Evolutionary conservation across 2,329 filamentous ascomycete species (phyloP), one percentile per base, ranked within the genome.

Genomic region (Gyromitra esculenta): DNA sequence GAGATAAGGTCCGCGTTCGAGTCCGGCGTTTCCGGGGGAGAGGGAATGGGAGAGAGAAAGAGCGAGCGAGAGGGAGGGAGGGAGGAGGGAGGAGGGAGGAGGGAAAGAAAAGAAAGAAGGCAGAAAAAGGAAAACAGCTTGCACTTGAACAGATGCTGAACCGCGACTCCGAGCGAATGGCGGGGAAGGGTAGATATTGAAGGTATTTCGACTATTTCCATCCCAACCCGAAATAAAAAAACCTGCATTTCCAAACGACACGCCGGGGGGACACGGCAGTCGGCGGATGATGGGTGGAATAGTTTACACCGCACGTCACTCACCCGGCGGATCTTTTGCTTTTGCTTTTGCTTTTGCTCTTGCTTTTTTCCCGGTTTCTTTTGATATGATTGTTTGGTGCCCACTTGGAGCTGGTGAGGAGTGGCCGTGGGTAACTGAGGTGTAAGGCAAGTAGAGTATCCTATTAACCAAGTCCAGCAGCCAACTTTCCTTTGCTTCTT

Each of bases 1-100:
- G 54, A 41, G 66, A 70, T 70, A 70, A 70, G 18, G 43, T 21
- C 35, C 59, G 65, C 43, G 48, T 52, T 52, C n/a, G 18, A 18
- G 15, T 54, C 41, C 65, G 64, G 52, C 31, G 50, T n/a, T 59
- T 48, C 52, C 65, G 52, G 52, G 37, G 41, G 25, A 41, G 31
- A 18, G 25, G 9, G n/a, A 11, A 11, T 25, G 25, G 25, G 25
- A 31, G 25, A 31, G 25, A 31, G 37, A 60, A 39, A 31, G 31
- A 31, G 39, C 21, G n/a, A 18, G 18, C 21, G 18, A 21, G 18
- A 21, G 18, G 1, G 18, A 21, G 18, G 18, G 18, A 21, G 18
- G 18, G 18, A 31, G 3, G 25, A 31, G 25, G 25, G 4, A 4
- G 2, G 25, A 31, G 25, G 25, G 25, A 31, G 25, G 25, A 31